Percentiles rank a stretch among this genome's conserved stretches.
phyloP scores from a whole-genome alignment of 805 yeast species.

The Wickerhamiella siamensis region DNA sequence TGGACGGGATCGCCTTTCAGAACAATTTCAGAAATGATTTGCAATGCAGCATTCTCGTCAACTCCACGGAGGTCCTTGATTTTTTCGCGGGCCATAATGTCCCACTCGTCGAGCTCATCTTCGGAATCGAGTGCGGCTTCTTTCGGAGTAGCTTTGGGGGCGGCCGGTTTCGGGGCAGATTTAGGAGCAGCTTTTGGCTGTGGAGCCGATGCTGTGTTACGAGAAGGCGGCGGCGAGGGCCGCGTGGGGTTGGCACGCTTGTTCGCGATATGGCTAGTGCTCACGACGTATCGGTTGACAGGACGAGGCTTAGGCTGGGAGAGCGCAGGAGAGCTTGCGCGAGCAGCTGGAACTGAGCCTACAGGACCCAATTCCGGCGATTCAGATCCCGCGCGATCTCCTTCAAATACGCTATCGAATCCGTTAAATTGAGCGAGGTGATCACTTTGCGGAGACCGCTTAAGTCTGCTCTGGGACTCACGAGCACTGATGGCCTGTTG shows the following conservation, averaged over 20 bases:
- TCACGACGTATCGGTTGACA: background rate
- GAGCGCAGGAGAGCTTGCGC: background rate
- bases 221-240: background rate
- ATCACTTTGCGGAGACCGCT: background rate
- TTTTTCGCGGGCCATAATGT: slow-evolving; percentile 21
- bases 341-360: background rate
- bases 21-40: slow-evolving; percentile 75
- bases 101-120: slow-evolving; percentile 21
- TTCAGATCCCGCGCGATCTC: slow-evolving; percentile 6
- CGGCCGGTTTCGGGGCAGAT: background rate
- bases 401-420: slow-evolving; percentile 11
- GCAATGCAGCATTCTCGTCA: slow-evolving; percentile 65
- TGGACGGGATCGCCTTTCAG: slow-evolving; percentile 80
- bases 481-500: slow-evolving; percentile 2
- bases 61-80: slow-evolving; percentile 41
- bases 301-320: background rate
- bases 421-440: slow-evolving; percentile 10
- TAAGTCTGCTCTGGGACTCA: background rate
- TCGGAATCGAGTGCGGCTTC: slow-evolving; percentile 7
- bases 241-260: background rate
- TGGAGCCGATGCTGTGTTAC: background rate
- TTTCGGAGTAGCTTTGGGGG: background rate
- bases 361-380: background rate
- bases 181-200: background rate
- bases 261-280: background rate